A percentile compares a stretch with the other conserved stretches of the same genome.
Evolutionary conservation across 768 basidiomycete genomes (phyloP).

Genomic region (Coprinopsis cinerea): DNA sequence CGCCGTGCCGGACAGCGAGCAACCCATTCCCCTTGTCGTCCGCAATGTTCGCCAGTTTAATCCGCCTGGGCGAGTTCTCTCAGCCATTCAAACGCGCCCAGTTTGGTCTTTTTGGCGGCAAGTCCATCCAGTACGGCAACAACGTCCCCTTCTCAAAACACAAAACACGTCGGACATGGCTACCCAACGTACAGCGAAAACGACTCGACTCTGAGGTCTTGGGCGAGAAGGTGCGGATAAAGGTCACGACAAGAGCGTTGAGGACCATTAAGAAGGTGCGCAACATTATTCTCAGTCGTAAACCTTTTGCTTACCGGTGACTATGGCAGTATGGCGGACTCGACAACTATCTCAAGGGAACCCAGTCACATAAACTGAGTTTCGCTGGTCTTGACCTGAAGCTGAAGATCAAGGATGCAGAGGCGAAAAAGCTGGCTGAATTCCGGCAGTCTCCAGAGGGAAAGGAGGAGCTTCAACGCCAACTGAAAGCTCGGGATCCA

Average conservation of each 20-base stretch:
- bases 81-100: conserved; percentile 79
- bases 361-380: conserved; percentile 28
- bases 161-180: conserved; percentile 84
- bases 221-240: conserved; percentile 51
- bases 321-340: conserved; percentile 56
- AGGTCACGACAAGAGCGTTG: conserved; percentile 71
- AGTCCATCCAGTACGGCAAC: conserved; percentile 76
- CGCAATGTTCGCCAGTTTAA: conserved; percentile 9
- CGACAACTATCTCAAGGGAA: conserved; percentile 58
- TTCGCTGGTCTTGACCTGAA: conserved; percentile 47
- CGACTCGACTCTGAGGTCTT: conserved; percentile 63
- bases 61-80: conserved; percentile 27
- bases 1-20: neutral
- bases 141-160: conserved; percentile 85
- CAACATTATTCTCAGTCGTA: neutral
- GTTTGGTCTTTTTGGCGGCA: conserved; percentile 79
- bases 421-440: conserved; percentile 8
- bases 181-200: conserved; percentile 82
- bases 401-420: conserved; percentile 23
- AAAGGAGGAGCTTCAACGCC: neutral
- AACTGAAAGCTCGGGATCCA: neutral
- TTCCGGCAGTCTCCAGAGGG: neutral
- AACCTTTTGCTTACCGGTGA: neutral
- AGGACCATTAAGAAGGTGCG: conserved; percentile 79
- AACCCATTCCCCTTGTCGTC: neutral